Evolutionary conservation across 1,284 basidiomycete species (phyloP).

Genomic region (Cutaneotrichosporon spelunceum): DNA sequence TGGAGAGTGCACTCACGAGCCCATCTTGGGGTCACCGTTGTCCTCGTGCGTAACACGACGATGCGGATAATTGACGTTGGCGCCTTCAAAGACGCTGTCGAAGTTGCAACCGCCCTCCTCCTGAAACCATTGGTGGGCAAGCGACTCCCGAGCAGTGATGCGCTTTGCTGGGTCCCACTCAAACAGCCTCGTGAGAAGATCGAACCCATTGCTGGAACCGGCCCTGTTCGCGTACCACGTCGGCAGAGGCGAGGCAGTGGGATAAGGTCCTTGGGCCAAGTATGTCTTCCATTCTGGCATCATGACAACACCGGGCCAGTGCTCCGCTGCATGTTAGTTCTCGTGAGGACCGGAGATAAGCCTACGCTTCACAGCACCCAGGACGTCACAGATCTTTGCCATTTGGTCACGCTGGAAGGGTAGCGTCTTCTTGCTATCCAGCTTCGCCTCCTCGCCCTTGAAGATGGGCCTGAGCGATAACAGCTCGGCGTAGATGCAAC

Average conservation of each 20-base stretch:
- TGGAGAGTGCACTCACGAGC: constrained; percentile 39
- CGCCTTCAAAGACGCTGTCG: constrained; percentile 49
- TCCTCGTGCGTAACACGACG: constrained; percentile 57
- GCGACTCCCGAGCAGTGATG: constrained; percentile 74
- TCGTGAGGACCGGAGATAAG: constrained; percentile 1
- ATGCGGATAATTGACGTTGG: constrained; percentile 52
- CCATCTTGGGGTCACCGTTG: constrained; percentile 53
- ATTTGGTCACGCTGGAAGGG: constrained; percentile 95
- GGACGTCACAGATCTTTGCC: constrained; percentile 87
- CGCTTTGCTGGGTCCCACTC: constrained; percentile 86
- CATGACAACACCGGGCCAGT: constrained; percentile 81
- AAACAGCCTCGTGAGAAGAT: constrained; percentile 78
- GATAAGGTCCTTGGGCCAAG: constrained; percentile 65
- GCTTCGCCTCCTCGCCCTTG: constrained; percentile 97
- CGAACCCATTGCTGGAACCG: constrained; percentile 60
- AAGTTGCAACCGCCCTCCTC: constrained; percentile 50
- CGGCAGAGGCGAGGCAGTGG: constrained; percentile 27
- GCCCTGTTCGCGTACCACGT: constrained; percentile 68
- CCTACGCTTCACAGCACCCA: constrained; percentile 81
- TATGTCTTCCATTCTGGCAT: constrained; percentile 86
- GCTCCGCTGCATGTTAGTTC: constrained; percentile 55
- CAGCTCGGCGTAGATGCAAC: constrained; percentile 94
- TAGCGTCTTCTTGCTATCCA: constrained; percentile 76
- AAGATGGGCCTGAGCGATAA: constrained; percentile 92
- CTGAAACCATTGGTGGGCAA: constrained; percentile 64